Conservation (phyloP, 768 basidiomycete species). For the Termitomyces sp. region DNA sequence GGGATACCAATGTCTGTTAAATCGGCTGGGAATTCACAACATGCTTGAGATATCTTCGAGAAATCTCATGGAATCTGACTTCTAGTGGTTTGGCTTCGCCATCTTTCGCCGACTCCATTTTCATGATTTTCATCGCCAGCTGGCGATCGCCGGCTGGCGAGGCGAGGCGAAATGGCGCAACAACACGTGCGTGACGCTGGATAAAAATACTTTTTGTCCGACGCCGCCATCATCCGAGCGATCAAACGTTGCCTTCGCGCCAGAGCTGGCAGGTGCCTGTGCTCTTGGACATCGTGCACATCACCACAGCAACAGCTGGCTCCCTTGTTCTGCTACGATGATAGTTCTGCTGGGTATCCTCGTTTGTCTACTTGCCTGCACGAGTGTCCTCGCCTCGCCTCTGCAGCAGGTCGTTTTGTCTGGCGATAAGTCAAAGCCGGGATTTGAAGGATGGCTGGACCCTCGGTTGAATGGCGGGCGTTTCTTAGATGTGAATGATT, state of each 20-base stretch:
- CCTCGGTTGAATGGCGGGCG: slow-evolving; percentile 73
- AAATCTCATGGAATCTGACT: no score
- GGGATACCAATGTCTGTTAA: no score
- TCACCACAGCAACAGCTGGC: neutral
- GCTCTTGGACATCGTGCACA: neutral
- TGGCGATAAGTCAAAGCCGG: neutral
- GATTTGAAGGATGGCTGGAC: slow-evolving; percentile 52
- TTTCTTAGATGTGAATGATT: slow-evolving; percentile 64
- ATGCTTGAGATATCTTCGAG: no score
- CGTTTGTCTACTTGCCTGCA: neutral
- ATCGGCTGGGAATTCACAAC: no score
- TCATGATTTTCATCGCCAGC: no score
- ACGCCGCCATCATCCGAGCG: neutral
- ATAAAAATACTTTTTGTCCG: neutral
- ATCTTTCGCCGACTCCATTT: no score
- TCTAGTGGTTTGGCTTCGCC: no score
- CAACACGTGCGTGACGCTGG: neutral
- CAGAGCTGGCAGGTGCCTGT: slow-evolving; percentile 11
- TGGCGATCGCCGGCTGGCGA: no score
- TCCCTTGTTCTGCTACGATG: neutral
- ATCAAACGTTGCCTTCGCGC: slow-evolving; percentile 14
- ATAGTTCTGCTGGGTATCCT: neutral
- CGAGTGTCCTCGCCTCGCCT: slow-evolving; percentile 7
- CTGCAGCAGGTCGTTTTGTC: slow-evolving; percentile 14
- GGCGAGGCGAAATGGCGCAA: no score